Evolutionary conservation across 1,284 basidiomycete genomes (phyloP), one percentile per base, ranked within the genome.

Genomic region (Ustanciosporium gigantosporum): DNA sequence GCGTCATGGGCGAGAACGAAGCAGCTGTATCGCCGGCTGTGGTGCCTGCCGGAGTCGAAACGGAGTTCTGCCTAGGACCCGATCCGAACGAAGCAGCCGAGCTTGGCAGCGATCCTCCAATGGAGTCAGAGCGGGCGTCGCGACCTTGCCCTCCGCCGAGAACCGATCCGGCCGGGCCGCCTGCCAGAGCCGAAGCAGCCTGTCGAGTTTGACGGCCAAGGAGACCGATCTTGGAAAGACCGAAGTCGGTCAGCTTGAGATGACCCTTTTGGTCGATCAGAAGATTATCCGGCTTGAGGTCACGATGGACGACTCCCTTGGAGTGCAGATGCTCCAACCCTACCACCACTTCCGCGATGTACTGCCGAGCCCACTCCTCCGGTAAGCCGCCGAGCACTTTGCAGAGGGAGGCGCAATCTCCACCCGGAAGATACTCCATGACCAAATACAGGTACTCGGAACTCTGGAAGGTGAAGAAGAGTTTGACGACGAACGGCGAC

Each of bases 211-310:
- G 95, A 73, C 95, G 90, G 41, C 94, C 93, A 16, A 99, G 83
- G 23, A 99, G 82, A 85, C 95, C 95, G 68, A 97, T 96, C 74
- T 92, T 87, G 60, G 92, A 96, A 20, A 99, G 81, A 50, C 95
- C 95, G 79, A 98, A 99, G 80, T 99, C 95, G 19, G 94, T 97
- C 25, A 98, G 84, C 79, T 97, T 97, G 66, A 98, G 82, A 76
- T 98, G 94, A 9, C 94, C 94, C 66, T 91, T 88, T 40, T 90
- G 86, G 79, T 98, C 93, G 70, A 98, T 97, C 29, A 98, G 87
- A 36, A 97, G 80, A 77, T 98, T 98, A 80, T 98, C 94, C 11
- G 94, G 94, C 78, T 99, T 99, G 70, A 99, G 81, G 78, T 99
- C 95, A 82, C 94, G 91, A 84, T 99, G 95, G 49, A 98, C 91